Conservation (phyloP, 306 rosid species). For the Chamaecrista fasciculata region DNA sequence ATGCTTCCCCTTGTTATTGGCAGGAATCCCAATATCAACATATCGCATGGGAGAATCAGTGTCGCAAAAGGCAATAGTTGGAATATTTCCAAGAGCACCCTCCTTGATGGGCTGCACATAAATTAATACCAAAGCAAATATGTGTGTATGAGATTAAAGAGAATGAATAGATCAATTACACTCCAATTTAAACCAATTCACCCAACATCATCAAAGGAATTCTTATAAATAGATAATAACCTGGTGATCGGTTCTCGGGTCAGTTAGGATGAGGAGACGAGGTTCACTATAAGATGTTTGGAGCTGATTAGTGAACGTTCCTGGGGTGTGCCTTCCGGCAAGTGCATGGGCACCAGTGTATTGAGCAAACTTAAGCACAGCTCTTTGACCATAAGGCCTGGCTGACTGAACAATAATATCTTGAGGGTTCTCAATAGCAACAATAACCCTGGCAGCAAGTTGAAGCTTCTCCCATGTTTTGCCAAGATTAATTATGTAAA, state of each 20-base stretch:
- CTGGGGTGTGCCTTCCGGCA: conserved; percentile 80
- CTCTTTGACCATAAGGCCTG: conserved; percentile 78
- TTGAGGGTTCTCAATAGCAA: conserved; percentile 72
- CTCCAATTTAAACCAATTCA: background rate
- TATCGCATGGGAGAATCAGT: conserved; percentile 82
- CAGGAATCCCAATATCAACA: conserved; percentile 86
- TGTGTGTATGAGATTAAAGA: background rate
- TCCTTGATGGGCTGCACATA: conserved; percentile 76
- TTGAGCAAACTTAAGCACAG: conserved; percentile 73
- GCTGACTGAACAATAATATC: conserved; percentile 72
- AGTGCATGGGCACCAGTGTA: conserved; percentile 72
- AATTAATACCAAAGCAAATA: background rate
- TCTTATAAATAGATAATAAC: conserved; percentile 30
- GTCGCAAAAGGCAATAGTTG: conserved; percentile 83
- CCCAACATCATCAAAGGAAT: background rate
- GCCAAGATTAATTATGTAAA: conserved; percentile 76
- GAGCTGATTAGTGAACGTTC: conserved; percentile 78
- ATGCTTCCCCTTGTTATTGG: conserved; percentile 86
- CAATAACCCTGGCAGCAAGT: conserved; percentile 77
- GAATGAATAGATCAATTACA: background rate
- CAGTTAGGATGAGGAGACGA: conserved; percentile 78
- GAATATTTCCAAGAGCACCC: conserved; percentile 84
- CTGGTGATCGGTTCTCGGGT: conserved; percentile 85
- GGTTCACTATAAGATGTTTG: conserved; percentile 81
- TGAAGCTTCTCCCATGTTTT: conserved; percentile 75